phyloP scores from a whole-genome alignment of 768 basidiomycete species.

The Suillus tomentosus region DNA sequence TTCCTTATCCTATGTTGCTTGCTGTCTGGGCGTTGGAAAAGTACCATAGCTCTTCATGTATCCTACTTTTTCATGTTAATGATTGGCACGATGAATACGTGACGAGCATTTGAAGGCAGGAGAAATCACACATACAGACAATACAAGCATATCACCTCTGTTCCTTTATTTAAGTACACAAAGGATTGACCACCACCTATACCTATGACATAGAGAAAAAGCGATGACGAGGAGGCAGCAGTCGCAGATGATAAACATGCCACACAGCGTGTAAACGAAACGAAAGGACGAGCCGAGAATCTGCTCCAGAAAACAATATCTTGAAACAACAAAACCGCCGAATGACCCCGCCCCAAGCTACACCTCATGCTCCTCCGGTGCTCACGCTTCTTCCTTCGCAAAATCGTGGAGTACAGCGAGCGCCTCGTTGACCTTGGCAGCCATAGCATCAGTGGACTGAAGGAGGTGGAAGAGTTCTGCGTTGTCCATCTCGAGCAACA shows the following conservation, averaged over 20 bases:
- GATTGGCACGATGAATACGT: conserved; percentile 28
- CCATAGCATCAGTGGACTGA: conserved; percentile 80
- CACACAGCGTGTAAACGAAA: conserved; percentile 41
- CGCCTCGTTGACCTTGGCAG: conserved; percentile 90
- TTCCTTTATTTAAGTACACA: conserved; percentile 53
- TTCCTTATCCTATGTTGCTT: conserved; percentile 2
- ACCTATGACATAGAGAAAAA: conserved; percentile 39
- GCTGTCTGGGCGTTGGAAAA: conserved; percentile 25
- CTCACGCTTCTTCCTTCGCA: conserved; percentile 42
- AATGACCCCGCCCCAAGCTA: conserved; percentile 9
- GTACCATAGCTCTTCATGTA: conserved; percentile 25
- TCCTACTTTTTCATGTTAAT: conserved; percentile 49
- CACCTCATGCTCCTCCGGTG: conserved; percentile 3
- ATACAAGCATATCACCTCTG: conserved; percentile 58
- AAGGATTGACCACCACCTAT: conserved; percentile 57
- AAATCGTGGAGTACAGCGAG: conserved; percentile 87
- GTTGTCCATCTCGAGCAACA: conserved; percentile 99
- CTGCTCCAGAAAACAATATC: conserved; percentile 37
- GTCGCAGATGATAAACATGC: conserved; percentile 38
- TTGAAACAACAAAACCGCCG: conserved; percentile 16
- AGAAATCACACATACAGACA: conserved; percentile 26
- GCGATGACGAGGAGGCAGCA: conserved; percentile 40
- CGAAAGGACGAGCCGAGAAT: conserved; percentile 51
- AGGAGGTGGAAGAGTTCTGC: conserved; percentile 87
- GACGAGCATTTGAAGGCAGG: conserved; percentile 34